Conservation (phyloP, 257 asterid genomes). For the Primulina huaijiensis region DNA sequence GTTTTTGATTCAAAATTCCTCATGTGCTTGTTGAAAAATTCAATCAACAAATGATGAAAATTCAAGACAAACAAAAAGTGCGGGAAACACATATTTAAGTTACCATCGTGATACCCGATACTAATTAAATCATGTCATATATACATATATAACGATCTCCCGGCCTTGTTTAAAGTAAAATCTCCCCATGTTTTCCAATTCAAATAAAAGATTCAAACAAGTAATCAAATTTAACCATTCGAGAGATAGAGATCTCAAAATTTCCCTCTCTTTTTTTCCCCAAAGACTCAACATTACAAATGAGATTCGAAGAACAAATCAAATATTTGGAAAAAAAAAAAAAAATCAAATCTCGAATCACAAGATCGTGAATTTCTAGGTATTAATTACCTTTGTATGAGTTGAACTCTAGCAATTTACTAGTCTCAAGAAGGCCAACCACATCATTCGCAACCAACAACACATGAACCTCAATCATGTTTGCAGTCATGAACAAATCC, state of each 20-base stretch:
- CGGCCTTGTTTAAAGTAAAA: too few species aligned
- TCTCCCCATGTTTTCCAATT: too few species aligned
- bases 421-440: conserved; percentile 18
- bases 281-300: background rate
- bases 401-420: conserved; percentile 25
- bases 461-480: conserved; percentile 26
- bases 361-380: background rate
- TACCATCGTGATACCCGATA: background rate
- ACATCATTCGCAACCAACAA: conserved; percentile 27
- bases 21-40: too few species aligned
- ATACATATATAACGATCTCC: background rate
- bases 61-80: background rate
- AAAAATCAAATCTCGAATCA: background rate
- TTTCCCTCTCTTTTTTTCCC: background rate
- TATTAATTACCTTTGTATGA: conserved; percentile 29
- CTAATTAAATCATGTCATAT: background rate
- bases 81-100: background rate
- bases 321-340: too few species aligned
- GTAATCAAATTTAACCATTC: background rate
- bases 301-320: background rate
- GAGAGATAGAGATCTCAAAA: background rate
- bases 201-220: too few species aligned
- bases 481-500: conserved; percentile 26
- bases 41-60: background rate
- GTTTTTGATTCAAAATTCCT: too few species aligned